A percentile compares a stretch with the other conserved stretches of the same genome.
Conservation (phyloP, 2,329 filamentous ascomycete species). For the Colletotrichum filicis region DNA sequence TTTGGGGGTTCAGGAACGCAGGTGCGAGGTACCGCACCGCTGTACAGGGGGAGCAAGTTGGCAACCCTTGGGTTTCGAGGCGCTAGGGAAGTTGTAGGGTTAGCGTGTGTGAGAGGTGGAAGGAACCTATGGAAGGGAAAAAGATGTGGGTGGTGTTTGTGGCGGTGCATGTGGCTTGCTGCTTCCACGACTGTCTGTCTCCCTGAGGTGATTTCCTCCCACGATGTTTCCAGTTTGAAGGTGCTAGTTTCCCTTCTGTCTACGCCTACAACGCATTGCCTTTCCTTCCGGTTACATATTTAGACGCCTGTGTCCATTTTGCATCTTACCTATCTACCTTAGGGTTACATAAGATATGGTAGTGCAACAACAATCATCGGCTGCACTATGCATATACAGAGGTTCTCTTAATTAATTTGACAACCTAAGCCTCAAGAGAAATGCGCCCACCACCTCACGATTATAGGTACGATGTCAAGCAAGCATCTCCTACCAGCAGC, state of each 20-base stretch:
- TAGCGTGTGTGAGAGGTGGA: conserved; percentile 25
- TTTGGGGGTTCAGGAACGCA: conserved; percentile 36
- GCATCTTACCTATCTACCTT: too few relatives aligned
- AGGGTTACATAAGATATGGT: too few relatives aligned
- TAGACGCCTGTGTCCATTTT: too few relatives aligned
- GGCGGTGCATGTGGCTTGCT: conserved; percentile 34
- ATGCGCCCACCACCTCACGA: not conserved
- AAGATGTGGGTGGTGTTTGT: conserved; percentile 13
- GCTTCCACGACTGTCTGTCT: not conserved
- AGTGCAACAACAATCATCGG: not conserved
- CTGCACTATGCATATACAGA: too few relatives aligned
- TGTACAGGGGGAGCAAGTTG: conserved; percentile 35
- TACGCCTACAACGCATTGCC: too few relatives aligned
- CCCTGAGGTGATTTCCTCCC: not conserved
- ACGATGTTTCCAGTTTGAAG: not conserved
- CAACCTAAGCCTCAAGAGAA: too few relatives aligned
- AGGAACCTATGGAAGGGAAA: not conserved
- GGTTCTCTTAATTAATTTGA: not conserved
- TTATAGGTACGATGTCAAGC: not conserved
- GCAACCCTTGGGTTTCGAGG: conserved; percentile 36
- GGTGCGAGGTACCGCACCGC: conserved; percentile 34
- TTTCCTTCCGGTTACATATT: not conserved
- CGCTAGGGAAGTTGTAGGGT: conserved; percentile 33
- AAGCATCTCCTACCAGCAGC: not conserved
- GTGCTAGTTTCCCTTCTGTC: not conserved